A percentile compares a stretch with the other conserved stretches of the same genome.
phyloP scores from a whole-genome alignment of 108 stramenopile species.

The Conticribra guillardii region DNA sequence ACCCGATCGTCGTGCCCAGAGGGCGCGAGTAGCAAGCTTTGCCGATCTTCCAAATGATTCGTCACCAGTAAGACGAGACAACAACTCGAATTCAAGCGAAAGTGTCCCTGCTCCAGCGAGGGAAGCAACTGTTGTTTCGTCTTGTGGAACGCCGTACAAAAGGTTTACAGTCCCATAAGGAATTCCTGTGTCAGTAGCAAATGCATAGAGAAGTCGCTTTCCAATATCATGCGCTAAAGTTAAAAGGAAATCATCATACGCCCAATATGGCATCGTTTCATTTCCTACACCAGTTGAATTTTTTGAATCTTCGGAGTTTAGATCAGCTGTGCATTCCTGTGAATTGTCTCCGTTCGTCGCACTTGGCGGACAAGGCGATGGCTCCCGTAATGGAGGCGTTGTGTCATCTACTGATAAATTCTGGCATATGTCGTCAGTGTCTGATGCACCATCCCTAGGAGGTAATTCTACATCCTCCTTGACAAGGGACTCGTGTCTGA shows the following conservation, averaged over 20 bases:
- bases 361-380: conserved; percentile 5
- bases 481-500: not conserved
- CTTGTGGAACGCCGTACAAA: conserved; percentile 75
- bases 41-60: conserved; percentile 73
- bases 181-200: conserved; percentile 90
- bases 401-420: conserved; percentile 13
- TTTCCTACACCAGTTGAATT: conserved; percentile 10
- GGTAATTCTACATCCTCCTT: not conserved
- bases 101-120: conserved; percentile 92
- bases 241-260: conserved; percentile 84
- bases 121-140: conserved; percentile 84
- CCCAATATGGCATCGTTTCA: conserved; percentile 39
- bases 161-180: conserved; percentile 95
- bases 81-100: conserved; percentile 83
- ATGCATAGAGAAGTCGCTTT: conserved; percentile 80
- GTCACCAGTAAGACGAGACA: conserved; percentile 86
- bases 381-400: conserved; percentile 9
- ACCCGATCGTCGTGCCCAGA: conserved; percentile 68
- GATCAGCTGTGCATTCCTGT: not conserved
- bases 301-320: not conserved
- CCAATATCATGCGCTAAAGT: conserved; percentile 82
- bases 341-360: conserved; percentile 1
- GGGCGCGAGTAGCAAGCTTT: conserved; percentile 68
- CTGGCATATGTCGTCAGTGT: not conserved
- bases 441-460: not conserved